Evolutionary conservation across 2,329 filamentous ascomycete species (phyloP), one percentile per base, ranked within the genome.

Genomic region (Zarea fungicola): DNA sequence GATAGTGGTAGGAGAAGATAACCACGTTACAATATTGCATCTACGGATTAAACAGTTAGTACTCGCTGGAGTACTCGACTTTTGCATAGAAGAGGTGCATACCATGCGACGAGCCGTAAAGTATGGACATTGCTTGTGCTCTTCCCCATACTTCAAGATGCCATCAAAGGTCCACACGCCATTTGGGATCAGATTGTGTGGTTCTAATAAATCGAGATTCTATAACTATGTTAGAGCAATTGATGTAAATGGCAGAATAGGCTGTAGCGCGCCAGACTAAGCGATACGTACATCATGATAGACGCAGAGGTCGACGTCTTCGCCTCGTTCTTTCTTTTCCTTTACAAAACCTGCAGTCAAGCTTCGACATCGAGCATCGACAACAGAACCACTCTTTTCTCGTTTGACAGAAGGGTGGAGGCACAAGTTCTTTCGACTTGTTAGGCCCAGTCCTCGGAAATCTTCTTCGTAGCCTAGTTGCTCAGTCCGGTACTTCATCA

Each of bases 1-100:
- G 80, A 62, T 99, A 99, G 67, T 99, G 93, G 63, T 99, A 99
- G 1, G 93, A 99, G 71, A 99, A 99, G 57, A 99, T 99, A 62
- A 99, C 96, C 62, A 99, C 90, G 65, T 99, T 97, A 77, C 93
- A 99, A 63, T 91, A 97, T 60, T 93, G 86, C 92, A 99, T 97
- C 86, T 90, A 55, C 13, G 10, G 18, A 6, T 14, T 22, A 29
- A 8, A 14, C 2, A 28, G 16, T 48, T 6, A 41, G 13, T 6
- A 28, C 18, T 16, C 11, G 16, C 9, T n/a, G n/a, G n/a, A n/a
- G n/a, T n/a, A n/a, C n/a, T n/a, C n/a, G n/a, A n/a, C n/a, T n/a
- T n/a, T 5, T 9, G 14, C 22, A 3, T 4, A 3, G 19, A 13
- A 18, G n/a, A n/a, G 9, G 47, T 18, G 59, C 74, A 60, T 68